Conservation (phyloP, 139 green algal species). For the Eudorina sp. region DNA sequence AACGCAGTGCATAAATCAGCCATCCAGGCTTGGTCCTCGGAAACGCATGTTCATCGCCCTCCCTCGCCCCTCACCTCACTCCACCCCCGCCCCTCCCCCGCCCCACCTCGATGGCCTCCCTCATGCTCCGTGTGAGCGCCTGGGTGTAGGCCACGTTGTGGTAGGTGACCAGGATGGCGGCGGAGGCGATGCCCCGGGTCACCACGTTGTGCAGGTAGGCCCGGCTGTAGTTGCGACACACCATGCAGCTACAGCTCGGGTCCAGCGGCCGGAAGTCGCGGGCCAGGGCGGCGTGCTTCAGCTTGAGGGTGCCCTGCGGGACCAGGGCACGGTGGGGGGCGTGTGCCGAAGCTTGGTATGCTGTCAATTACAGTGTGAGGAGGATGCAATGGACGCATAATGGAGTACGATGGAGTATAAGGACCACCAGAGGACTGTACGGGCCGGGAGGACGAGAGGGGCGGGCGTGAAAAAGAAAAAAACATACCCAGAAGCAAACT, state of each 20-base stretch:
- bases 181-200: conserved; percentile 75
- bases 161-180: conserved; percentile 82
- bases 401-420: too few relatives aligned
- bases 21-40: too few relatives aligned
- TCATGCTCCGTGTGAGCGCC: conserved; percentile 58
- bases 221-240: conserved; percentile 69
- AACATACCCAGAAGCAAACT: too few relatives aligned
- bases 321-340: too few relatives aligned
- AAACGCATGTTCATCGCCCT: too few relatives aligned
- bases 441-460: too few relatives aligned
- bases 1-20: too few relatives aligned
- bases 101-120: conserved; percentile 52
- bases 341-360: not conserved
- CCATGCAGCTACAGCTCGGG: conserved; percentile 80
- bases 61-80: not conserved
- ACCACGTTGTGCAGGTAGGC: conserved; percentile 90
- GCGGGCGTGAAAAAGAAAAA: too few relatives aligned
- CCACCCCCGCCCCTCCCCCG: not conserved
- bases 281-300: conserved; percentile 80
- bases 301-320: conserved; percentile 77
- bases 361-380: too few relatives aligned
- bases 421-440: too few relatives aligned
- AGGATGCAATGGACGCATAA: too few relatives aligned
- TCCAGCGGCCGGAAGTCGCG: conserved; percentile 85
- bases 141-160: conserved; percentile 96